Conservation (phyloP, 164 flowering plant genomes). For the Protea cynaroides region DNA sequence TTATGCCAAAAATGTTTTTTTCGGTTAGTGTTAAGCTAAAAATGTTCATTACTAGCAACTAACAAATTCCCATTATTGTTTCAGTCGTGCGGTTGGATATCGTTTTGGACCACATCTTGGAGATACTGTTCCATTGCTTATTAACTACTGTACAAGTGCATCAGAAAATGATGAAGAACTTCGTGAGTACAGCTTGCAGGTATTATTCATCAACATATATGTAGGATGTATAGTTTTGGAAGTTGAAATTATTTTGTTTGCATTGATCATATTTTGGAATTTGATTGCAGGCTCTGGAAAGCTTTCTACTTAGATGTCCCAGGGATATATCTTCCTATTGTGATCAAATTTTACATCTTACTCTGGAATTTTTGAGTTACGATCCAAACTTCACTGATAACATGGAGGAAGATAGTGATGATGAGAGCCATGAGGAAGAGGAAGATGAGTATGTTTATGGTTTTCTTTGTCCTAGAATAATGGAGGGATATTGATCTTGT, state of each 20-base stretch:
- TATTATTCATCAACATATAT: constrained; percentile 13
- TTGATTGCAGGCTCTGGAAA: constrained; percentile 77
- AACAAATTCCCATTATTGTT: constrained; percentile 2
- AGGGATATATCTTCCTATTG: constrained; percentile 83
- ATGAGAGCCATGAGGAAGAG: constrained; percentile 75
- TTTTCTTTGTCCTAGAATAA: neutral
- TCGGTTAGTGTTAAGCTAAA: neutral
- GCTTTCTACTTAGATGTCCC: constrained; percentile 90
- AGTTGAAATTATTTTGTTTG: neutral
- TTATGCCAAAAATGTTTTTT: neutral
- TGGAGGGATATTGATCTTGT: neutral
- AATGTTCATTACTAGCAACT: neutral
- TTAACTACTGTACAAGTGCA: constrained; percentile 80
- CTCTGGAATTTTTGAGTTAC: constrained; percentile 81
- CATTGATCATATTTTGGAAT: neutral
- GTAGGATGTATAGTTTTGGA: neutral
- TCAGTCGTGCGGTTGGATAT: constrained; percentile 97
- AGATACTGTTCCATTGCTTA: constrained; percentile 78
- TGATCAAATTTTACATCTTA: constrained; percentile 74
- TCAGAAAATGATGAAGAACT: constrained; percentile 99
- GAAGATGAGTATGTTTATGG: constrained; percentile 85
- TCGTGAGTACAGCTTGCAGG: constrained; percentile 99
- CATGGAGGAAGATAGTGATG: constrained; percentile 99
- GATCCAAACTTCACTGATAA: constrained; percentile 97
- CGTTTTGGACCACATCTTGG: constrained; percentile 96